These are phyloP conservation scores for Royoungia palumana DNA, from an alignment of 768 basidiomycete species.

Conservation along the genomic window DNA sequence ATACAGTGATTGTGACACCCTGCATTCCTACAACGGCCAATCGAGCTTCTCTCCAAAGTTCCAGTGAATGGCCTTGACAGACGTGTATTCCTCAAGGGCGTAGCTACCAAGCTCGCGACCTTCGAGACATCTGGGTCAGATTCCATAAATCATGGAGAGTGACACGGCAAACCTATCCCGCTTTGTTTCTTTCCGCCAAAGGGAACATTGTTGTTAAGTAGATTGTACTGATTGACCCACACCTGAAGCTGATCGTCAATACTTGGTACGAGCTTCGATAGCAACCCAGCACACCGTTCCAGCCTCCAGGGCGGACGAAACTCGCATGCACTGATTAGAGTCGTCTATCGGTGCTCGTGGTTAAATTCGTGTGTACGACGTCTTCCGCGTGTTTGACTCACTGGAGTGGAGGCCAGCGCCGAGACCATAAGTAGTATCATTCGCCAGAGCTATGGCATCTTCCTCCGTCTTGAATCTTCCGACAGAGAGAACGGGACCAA, in stretches of 20 bases:
- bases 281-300: conserved; percentile 62
- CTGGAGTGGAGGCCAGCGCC: conserved; percentile 90
- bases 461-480: conserved; percentile 84
- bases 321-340: conserved; percentile 85
- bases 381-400: conserved; percentile 33
- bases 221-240: conserved; percentile 90
- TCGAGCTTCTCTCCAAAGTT: conserved; percentile 79
- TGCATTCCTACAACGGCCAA: conserved; percentile 61
- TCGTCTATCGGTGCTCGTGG: conserved; percentile 47
- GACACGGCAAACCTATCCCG: conserved; percentile 57
- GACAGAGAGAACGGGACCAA: conserved; percentile 88
- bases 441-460: conserved; percentile 80
- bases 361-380: background rate
- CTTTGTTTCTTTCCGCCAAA: conserved; percentile 96
- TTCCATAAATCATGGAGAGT: background rate
- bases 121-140: conserved; percentile 31
- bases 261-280: background rate
- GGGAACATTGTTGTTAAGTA: conserved; percentile 83
- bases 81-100: conserved; percentile 81
- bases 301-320: conserved; percentile 81
- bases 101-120: conserved; percentile 87
- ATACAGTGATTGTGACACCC: background rate
- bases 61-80: conserved; percentile 82
- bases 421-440: conserved; percentile 86
- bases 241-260: conserved; percentile 43